Conservation (phyloP, 129 eudicot genomes). For the Erigeron canadensis region DNA sequence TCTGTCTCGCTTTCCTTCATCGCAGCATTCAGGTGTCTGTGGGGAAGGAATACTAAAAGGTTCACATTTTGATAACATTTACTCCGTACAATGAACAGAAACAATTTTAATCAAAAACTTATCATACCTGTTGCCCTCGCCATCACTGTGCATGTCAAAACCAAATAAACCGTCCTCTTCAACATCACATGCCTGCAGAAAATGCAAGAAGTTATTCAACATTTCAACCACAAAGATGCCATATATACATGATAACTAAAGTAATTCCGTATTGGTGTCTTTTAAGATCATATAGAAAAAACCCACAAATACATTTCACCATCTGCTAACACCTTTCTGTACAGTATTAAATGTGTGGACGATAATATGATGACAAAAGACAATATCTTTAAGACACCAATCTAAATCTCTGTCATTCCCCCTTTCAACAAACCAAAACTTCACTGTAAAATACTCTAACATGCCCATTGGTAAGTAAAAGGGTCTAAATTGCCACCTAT, state of each 20-base stretch:
- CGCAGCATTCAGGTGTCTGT: constrained; percentile 76
- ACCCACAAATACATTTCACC: neutral
- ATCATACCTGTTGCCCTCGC: constrained; percentile 64
- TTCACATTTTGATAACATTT: neutral
- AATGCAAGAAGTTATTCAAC: constrained; percentile 8
- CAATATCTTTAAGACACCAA: neutral
- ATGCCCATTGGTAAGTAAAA: neutral
- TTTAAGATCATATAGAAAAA: neutral
- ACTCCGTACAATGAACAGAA: neutral
- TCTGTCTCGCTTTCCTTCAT: constrained; percentile 39
- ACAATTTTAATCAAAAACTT: neutral
- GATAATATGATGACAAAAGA: neutral
- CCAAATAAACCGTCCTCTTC: constrained; percentile 87
- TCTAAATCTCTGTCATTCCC: neutral
- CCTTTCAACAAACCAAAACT: neutral
- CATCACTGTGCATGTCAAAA: constrained; percentile 95
- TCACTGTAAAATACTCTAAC: neutral
- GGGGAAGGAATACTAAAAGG: neutral
- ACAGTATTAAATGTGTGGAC: neutral
- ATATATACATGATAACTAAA: neutral
- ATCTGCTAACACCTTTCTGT: neutral
- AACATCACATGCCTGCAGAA: constrained; percentile 65
- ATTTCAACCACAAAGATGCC: neutral
- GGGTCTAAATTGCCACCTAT: constrained; percentile 4
- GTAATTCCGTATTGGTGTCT: neutral